Evolutionary conservation across 768 basidiomycete species (phyloP), one percentile per base, ranked within the genome.

Genomic region (Termitomyces heimii): DNA sequence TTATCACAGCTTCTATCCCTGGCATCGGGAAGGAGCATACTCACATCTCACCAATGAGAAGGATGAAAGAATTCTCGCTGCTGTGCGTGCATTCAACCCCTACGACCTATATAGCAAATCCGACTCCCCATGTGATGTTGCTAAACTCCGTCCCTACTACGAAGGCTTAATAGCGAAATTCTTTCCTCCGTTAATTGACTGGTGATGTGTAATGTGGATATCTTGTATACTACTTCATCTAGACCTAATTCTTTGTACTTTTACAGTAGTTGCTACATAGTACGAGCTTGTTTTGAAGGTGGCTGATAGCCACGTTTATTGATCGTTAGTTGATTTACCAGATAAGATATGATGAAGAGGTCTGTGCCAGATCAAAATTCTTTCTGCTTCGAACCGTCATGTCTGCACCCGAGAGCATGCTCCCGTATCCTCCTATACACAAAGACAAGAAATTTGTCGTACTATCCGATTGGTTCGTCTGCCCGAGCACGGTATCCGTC

Each of bases 1-100:
- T 32, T 96, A 92, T 69, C 94, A 95, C 74, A 91, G 88, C 65
- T 96, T 95, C 79, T 96, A 95, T 73, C 93, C 94, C 28, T 94
- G 92, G 93, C 94, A 96, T 71, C 81, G 93, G 43, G 94, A 94
- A 67, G 80, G 80, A 54, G 94, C 93, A 0, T 96, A 96, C 74
- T 68, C 70, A 22, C 87, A 94, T 66, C 82, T 96, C 47, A 86
- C 82, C 60, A 85, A 85, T 68, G 86, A 86, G 18, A 83, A 85
- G 54, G 90, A 92, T 69, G 62, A 71, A 57, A 73, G 73, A 53
- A 76, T 82, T 20, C 81, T 92, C 32, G 82, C 78, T 40, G 92
- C 92, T 16, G 92, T 92, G 29, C 80, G 81, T 45, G 87, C 86
- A 0, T 96, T 96, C 81, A 96, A 95, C 72, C 93, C 94, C 0